Evolutionary conservation across 768 basidiomycete genomes (phyloP), one percentile per base, ranked within the genome.

Genomic region (Lactarius deliciosus): DNA sequence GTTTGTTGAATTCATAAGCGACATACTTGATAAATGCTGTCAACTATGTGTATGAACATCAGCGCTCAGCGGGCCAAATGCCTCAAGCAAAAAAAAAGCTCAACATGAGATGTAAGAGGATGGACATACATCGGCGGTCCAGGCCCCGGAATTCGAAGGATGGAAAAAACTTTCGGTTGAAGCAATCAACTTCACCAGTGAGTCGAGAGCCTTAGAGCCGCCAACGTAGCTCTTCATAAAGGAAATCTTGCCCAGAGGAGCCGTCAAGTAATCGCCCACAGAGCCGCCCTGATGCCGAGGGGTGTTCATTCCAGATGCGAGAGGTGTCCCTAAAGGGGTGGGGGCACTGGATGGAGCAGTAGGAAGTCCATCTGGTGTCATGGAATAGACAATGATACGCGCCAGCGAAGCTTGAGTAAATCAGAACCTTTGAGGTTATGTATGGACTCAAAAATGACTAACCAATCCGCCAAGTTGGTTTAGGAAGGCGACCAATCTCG

Each of bases 91-190:
- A 36, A 50, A 36, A 50, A 32, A 28, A 60, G 18, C 36, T 16
- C 60, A 41, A 58, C 43, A 25, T 47, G 58, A 36, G 16, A 73
- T 65, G 38, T 69, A 73, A 45, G 38, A 77, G 83, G 65, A 40
- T 41, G 28, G 50, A 69, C 70, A 64, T 77, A 89, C 88, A 79
- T 90, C 88, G 60, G 82, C 77, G 5, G 92, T 92, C 89, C 92
- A 94, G 13, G 83, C 80, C 10, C 93, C 93, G 2, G 91, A 91
- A 73, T 93, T 94, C 11, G 88, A 88, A 0, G 94, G 94, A 74
- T 95, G 94, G 78, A 95, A 96, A 78, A 94, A 94, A 64, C 87
- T 88, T 76, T 96, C 94, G 32, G 87, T 90, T 6, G 92, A 92
- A 8, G 90, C 91, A 70, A 96, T 86, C 68, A 96, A 78, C 75